Evolutionary conservation across 306 rosid species (phyloP).

Genomic region (Cyamopsis tetragonoloba): DNA sequence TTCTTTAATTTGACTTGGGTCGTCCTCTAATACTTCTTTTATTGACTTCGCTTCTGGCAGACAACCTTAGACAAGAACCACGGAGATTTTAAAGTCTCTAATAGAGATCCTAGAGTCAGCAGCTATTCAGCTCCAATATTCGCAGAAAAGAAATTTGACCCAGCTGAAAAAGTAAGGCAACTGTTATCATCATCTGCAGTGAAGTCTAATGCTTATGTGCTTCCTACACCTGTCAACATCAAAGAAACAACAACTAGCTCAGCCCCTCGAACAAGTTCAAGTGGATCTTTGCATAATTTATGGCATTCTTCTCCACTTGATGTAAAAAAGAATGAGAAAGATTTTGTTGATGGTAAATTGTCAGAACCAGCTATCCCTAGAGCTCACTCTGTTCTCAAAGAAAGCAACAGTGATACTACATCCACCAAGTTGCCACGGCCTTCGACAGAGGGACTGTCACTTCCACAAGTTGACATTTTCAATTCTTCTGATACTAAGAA

Average conservation of each 20-base stretch:
- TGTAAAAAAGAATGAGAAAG: slow-evolving; percentile 56
- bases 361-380: slow-evolving; percentile 38
- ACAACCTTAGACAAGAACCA: slow-evolving; percentile 48
- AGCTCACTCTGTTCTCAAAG: slow-evolving; percentile 46
- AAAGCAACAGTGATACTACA: slow-evolving; percentile 45
- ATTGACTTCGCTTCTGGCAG: slow-evolving; percentile 39
- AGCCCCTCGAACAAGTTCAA: slow-evolving; percentile 43
- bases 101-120: slow-evolving; percentile 51
- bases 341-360: slow-evolving; percentile 40
- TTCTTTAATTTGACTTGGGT: slow-evolving; percentile 5
- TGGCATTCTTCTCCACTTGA: slow-evolving; percentile 82
- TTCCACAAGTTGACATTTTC: slow-evolving; percentile 40
- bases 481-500: slow-evolving; percentile 48
- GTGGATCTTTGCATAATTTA: slow-evolving; percentile 52
- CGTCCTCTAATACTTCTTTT: slow-evolving; percentile 21
- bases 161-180: slow-evolving; percentile 70
- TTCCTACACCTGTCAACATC: slow-evolving; percentile 72
- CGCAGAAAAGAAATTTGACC: slow-evolving; percentile 79
- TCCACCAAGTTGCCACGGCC: slow-evolving; percentile 65
- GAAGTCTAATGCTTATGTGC: slow-evolving; percentile 66
- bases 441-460: slow-evolving; percentile 48
- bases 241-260: slow-evolving; percentile 47
- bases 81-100: slow-evolving; percentile 48
- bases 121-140: slow-evolving; percentile 85
- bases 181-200: slow-evolving; percentile 38